Evolutionary conservation across 2,329 filamentous ascomycete genomes (phyloP).

Genomic region (Cladosporium sphaerospermum): DNA sequence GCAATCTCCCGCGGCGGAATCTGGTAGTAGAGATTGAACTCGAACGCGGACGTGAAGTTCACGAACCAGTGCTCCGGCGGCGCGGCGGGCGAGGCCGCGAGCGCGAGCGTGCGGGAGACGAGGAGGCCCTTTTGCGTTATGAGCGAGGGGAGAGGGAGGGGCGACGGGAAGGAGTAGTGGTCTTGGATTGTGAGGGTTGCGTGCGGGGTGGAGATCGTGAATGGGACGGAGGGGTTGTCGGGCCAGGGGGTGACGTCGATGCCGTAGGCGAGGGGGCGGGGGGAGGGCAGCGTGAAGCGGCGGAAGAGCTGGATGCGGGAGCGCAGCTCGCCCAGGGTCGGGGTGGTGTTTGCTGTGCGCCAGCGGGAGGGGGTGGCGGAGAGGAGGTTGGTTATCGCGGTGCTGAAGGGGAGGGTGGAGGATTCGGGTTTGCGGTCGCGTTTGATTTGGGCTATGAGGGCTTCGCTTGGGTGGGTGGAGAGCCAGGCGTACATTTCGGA

Average conservation of each 20-base stretch:
- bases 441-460: slow-evolving; percentile 31
- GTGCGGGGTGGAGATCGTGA: slow-evolving; percentile 34
- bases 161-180: slow-evolving; percentile 40
- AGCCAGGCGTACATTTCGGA: slow-evolving; percentile 27
- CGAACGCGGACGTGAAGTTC: slow-evolving; percentile 42
- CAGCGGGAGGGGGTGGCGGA: slow-evolving; percentile 22
- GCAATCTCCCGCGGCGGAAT: slow-evolving; percentile 35
- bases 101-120: slow-evolving; percentile 34
- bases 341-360: slow-evolving; percentile 31
- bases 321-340: slow-evolving; percentile 27
- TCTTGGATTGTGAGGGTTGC: slow-evolving; percentile 41
- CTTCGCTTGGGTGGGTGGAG: slow-evolving; percentile 25
- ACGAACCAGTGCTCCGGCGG: slow-evolving; percentile 33
- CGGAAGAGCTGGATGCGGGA: slow-evolving; percentile 33
- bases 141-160: slow-evolving; percentile 34
- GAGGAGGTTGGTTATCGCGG: slow-evolving; percentile 30
- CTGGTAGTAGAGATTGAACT: slow-evolving; percentile 35
- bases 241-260: slow-evolving; percentile 31
- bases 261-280: slow-evolving; percentile 20
- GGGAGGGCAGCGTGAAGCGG: slow-evolving; percentile 20
- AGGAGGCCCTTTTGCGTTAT: slow-evolving; percentile 35
- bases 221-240: slow-evolving; percentile 30
- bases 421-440: slow-evolving; percentile 28
- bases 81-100: slow-evolving; percentile 26
- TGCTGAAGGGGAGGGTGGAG: slow-evolving; percentile 33